phyloP scores from a whole-genome alignment of 768 basidiomycete genomes.

The Lyophyllum shimeji region DNA sequence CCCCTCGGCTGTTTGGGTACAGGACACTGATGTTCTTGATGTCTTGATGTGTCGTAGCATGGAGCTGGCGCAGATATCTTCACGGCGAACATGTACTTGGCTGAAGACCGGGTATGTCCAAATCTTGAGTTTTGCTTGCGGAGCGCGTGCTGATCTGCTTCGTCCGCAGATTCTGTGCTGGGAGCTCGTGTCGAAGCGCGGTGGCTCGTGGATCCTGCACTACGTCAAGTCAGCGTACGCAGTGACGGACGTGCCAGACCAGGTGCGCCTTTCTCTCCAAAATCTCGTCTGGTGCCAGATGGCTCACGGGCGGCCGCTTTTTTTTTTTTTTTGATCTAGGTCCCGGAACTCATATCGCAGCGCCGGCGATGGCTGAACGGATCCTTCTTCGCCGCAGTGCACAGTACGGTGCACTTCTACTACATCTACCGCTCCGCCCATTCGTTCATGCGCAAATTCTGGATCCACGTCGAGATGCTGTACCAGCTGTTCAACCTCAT shows the following conservation, averaged over 20 bases:
- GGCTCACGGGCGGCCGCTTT: no score
- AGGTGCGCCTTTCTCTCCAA: slow-evolving; percentile 38
- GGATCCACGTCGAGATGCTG: slow-evolving; percentile 92
- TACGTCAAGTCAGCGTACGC: slow-evolving; percentile 96
- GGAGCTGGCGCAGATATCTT: slow-evolving; percentile 88
- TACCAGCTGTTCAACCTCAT: slow-evolving; percentile 90
- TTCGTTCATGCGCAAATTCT: slow-evolving; percentile 78
- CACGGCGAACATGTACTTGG: slow-evolving; percentile 95
- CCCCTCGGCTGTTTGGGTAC: slow-evolving; percentile 3
- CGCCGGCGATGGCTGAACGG: slow-evolving; percentile 97
- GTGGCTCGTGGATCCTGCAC: slow-evolving; percentile 88
- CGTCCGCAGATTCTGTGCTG: slow-evolving; percentile 81
- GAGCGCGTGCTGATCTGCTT: not conserved
- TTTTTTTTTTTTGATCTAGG: slow-evolving; percentile 31
- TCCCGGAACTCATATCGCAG: slow-evolving; percentile 93
- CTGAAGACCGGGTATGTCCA: slow-evolving; percentile 72
- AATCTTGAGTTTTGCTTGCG: not conserved
- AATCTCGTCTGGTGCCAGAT: not conserved
- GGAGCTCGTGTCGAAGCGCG: slow-evolving; percentile 96
- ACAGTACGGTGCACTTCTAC: slow-evolving; percentile 89
- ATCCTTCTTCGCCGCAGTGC: slow-evolving; percentile 96
- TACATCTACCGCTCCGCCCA: slow-evolving; percentile 94
- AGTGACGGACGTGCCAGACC: slow-evolving; percentile 91
- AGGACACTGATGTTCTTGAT: not conserved
- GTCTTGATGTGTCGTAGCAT: slow-evolving; percentile 41